Percentiles rank a stretch among this genome's conserved stretches.
Evolutionary conservation across 2,329 filamentous ascomycete genomes (phyloP).

Genomic region (Tolypocladium tundrense): DNA sequence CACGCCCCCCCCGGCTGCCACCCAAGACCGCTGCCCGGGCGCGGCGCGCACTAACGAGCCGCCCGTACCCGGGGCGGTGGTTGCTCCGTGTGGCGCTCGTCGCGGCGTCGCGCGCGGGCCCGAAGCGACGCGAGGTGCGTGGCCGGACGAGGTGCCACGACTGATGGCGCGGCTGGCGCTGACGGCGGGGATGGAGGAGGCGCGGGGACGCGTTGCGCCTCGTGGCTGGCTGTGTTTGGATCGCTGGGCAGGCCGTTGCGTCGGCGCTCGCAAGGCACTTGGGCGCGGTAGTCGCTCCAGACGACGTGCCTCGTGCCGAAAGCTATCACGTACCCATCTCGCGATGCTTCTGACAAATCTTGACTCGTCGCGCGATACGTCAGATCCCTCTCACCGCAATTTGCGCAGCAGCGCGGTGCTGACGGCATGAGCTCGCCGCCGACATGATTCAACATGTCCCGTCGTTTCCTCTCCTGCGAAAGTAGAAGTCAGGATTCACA

Average conservation of each 20-base stretch:
- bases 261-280: not conserved
- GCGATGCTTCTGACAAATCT: not conserved
- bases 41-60: not conserved
- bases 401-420: not conserved
- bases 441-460: not conserved
- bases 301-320: not conserved
- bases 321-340: not conserved
- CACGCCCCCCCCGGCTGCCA: accelerated
- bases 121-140: not conserved
- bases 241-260: no score
- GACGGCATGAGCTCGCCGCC: not conserved
- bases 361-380: no score
- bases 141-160: no score
- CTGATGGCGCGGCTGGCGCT: no score
- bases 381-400: not conserved
- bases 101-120: not conserved
- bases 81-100: slow-evolving; percentile 1
- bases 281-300: not conserved
- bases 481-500: not conserved
- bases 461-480: no score
- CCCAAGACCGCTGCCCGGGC: not conserved
- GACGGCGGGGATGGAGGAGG: not conserved
- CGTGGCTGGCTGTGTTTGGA: not conserved
- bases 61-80: not conserved
- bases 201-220: not conserved